Evolutionary conservation across 2,329 filamentous ascomycete genomes (phyloP).

Genomic region (Ascochyta viciae-villosae): DNA sequence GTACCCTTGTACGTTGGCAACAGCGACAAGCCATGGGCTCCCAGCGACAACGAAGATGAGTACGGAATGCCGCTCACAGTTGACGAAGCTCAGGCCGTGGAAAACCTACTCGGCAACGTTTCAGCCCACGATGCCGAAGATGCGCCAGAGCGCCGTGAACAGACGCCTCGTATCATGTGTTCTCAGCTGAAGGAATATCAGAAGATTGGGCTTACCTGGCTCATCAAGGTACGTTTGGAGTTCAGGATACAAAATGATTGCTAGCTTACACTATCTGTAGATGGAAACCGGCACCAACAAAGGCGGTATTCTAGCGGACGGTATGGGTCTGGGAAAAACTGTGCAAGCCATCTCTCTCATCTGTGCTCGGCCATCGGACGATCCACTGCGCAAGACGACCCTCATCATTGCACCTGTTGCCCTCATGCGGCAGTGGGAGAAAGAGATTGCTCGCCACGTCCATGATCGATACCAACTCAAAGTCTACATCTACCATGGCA

Average conservation of each 20-base stretch:
- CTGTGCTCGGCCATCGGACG: conserved; percentile 67
- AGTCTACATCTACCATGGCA: conserved; percentile 73
- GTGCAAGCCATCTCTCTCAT: conserved; percentile 84
- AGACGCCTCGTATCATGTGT: conserved; percentile 72
- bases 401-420: conserved; percentile 83
- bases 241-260: too few species aligned
- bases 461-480: conserved; percentile 65
- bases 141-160: conserved; percentile 65
- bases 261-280: neutral
- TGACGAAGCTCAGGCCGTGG: conserved; percentile 33
- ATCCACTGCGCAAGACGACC: conserved; percentile 72
- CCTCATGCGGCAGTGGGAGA: conserved; percentile 82
- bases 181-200: conserved; percentile 81
- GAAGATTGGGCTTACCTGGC: conserved; percentile 77
- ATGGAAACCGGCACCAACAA: conserved; percentile 76
- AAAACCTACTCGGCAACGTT: conserved; percentile 44
- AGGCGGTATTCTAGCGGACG: conserved; percentile 70
- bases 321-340: conserved; percentile 84
- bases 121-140: conserved; percentile 47
- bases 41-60: conserved; percentile 25
- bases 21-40: conserved; percentile 8
- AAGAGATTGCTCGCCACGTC: conserved; percentile 77
- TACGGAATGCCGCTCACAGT: conserved; percentile 21
- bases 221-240: conserved; percentile 59
- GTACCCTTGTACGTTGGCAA: conserved; percentile 9